A percentile compares a stretch with the other conserved stretches of the same genome.
These are phyloP conservation scores for Thymus mandschuricus DNA, from an alignment of 257 asterid genomes.

Conservation along the genomic window DNA sequence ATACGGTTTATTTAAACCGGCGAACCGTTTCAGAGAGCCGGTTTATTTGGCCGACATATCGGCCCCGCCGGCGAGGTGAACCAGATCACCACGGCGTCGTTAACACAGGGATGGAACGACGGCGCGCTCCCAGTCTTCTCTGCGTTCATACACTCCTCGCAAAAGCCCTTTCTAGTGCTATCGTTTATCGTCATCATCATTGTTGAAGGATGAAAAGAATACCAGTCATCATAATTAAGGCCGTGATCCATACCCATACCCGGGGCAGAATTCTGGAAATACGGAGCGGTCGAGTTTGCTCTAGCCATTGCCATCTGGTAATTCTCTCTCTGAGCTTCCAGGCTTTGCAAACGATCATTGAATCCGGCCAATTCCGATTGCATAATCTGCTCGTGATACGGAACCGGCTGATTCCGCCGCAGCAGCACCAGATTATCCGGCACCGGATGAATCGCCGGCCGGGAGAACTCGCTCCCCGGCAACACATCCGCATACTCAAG, in stretches of 20 bases:
- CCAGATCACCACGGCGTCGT: constrained; percentile 52
- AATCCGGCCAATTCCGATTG: constrained; percentile 40
- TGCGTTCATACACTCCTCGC: constrained; percentile 54
- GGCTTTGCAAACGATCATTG: constrained; percentile 44
- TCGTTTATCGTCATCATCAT: constrained; percentile 38
- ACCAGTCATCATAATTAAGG: constrained; percentile 38
- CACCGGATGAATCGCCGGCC: constrained; percentile 35
- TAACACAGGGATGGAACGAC: constrained; percentile 72
- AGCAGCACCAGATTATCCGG: constrained; percentile 58
- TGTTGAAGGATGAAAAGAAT: constrained; percentile 6
- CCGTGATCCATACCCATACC: constrained; percentile 23
- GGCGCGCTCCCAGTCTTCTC: constrained; percentile 31
- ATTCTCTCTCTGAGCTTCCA: constrained; percentile 48
- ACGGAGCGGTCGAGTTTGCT: constrained; percentile 14
- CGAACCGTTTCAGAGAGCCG: constrained; percentile 19
- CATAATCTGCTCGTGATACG: constrained; percentile 50
- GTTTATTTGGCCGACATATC: constrained; percentile 51
- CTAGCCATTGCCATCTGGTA: constrained; percentile 43
- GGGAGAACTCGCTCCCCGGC: constrained; percentile 38
- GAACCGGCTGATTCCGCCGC: constrained; percentile 49
- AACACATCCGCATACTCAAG: constrained; percentile 40
- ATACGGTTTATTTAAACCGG: neutral
- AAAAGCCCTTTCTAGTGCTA: constrained; percentile 26
- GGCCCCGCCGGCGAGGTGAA: constrained; percentile 55
- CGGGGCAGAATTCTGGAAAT: constrained; percentile 20